These are phyloP conservation scores for Boechera retrofracta DNA, from an alignment of 345 rosid genomes.

Conservation along the genomic window DNA sequence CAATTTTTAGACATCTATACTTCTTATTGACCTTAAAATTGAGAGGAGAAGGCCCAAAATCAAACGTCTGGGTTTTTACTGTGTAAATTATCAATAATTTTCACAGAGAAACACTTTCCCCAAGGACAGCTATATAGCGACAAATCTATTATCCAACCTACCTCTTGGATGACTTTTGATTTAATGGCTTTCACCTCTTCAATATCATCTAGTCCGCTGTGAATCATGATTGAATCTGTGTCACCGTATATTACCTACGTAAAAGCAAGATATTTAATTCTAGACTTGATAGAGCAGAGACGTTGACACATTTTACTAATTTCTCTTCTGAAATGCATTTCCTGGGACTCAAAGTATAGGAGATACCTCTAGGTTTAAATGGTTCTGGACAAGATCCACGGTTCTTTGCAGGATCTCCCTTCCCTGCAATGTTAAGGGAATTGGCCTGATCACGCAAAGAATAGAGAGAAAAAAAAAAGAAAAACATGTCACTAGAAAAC, in stretches of 20 bases:
- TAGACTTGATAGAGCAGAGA: conserved; percentile 34
- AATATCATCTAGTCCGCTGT: conserved; percentile 88
- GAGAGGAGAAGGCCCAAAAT: conserved; percentile 34
- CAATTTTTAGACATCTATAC: conserved; percentile 89
- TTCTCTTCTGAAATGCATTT: conserved; percentile 29
- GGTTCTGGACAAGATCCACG: conserved; percentile 93
- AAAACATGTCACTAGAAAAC: conserved; percentile 16
- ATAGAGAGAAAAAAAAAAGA: background rate
- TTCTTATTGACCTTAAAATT: conserved; percentile 85
- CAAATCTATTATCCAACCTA: conserved; percentile 44
- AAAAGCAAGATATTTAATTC: conserved; percentile 41
- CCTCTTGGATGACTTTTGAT: conserved; percentile 93
- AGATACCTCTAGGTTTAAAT: conserved; percentile 84
- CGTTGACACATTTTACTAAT: conserved; percentile 14
- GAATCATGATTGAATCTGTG: conserved; percentile 98
- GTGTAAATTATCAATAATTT: background rate
- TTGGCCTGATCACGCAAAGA: conserved; percentile 7
- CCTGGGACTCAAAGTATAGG: conserved; percentile 36
- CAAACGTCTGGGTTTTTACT: conserved; percentile 8
- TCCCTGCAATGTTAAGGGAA: conserved; percentile 62
- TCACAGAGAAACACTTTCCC: background rate
- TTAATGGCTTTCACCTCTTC: conserved; percentile 79
- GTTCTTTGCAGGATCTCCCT: conserved; percentile 97
- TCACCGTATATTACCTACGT: conserved; percentile 95
- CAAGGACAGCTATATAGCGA: conserved; percentile 12